Evolutionary conservation across 805 yeast species (phyloP), one percentile per base, ranked within the genome.

Genomic region (Barnettozyma sp.): DNA sequence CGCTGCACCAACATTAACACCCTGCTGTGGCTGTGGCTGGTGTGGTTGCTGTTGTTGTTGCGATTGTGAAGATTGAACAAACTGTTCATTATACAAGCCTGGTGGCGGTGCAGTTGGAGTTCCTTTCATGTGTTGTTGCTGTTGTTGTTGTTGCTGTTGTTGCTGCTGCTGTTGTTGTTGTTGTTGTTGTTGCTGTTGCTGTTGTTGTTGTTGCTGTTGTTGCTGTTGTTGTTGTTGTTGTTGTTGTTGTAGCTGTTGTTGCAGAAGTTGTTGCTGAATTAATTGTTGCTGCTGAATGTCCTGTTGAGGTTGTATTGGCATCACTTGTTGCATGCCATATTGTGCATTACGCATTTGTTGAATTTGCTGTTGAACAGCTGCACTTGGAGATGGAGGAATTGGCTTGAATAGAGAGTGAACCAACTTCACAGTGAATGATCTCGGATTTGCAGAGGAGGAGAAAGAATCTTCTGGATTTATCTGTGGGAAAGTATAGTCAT

Each of bases 81-180:
- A 30, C 30, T 30, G 20, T 8, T 36, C 39, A 23, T 51, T 43
- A 48, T 76, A 73, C 47, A 79, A 65, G 5, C 87, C 87, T 6
- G 87, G 90, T 26, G 88, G 88, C 5, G 86, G 83, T 20, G 16
- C 16, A 3, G 82, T 28, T 16, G 40, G 33, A 12, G 36, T 36
- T 5, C 35, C 35, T 22, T 31, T 36, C 21, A 30, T 16, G 19
- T 30, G 39, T 19, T 29, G 32, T 22, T 10, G 24, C 9, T 34
- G 37, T 22, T 33, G 35, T 7, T 26, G 26, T 16, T 36, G 35
- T 7, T 32, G 25, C 12, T 17, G 16, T 27, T 34, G 35, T 18
- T 59, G 68, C 37, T 53, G 65, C n/a, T 25, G 19, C 15, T 27
- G 24, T 33, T 57, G 62, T 21, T 42, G 56, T 38, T 48, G 62